Base-by-base conservation (phyloP, 176 grass and related monocot genomes). In the Pharus latifolius region DNA sequence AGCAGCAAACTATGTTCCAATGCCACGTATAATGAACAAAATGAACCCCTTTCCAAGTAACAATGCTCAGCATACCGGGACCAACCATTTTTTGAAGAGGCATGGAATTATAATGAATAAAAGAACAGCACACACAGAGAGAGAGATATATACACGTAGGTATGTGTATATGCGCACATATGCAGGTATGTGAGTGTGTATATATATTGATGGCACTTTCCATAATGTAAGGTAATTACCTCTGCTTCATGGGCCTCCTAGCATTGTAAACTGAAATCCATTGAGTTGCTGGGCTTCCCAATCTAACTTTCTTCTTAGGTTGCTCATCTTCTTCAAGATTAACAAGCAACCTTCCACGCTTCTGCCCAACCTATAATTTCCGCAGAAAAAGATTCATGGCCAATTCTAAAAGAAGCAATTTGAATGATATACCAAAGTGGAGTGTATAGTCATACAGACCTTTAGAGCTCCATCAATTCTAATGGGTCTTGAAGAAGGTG, bases 201-300 rank as follows among this genome's bases (percentile, higher is more conserved):
- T 43, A 65, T 41, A 1, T 41, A 26, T 78, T 29, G 5, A 72
- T 50, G 54, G 42, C 6, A 53, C 56, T 60, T 35, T 65, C 34
- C 26, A 47, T 32, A 54, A 76, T 77, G 30, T 31, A 68, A 43
- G 69, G 40, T 35, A 72, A 49, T 49, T 87, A 96, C 92, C 92
- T 89, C 72, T 96, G 92, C 61, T 96, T 96, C 92, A 89, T 96
- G 22, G 92, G 88, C 26, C 77, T 69, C 49, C 88, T 87, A 49
- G 88, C 88, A 77, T 96, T 96, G 60, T 96, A 96, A 73, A 92
- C 88, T 40, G 92, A 96, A 84, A 96, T 84, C 92, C 92, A 96
- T 50, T 96, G 92, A 60, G 85, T 78, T 4, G 88, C 85, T 16
- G 88, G 88, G 44, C 59, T 87, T 43, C 92, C 92, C 69, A 92